Evolutionary conservation across 2,329 filamentous ascomycete species (phyloP), one percentile per base, ranked within the genome.

Genomic region (Epichloe bromicola): DNA sequence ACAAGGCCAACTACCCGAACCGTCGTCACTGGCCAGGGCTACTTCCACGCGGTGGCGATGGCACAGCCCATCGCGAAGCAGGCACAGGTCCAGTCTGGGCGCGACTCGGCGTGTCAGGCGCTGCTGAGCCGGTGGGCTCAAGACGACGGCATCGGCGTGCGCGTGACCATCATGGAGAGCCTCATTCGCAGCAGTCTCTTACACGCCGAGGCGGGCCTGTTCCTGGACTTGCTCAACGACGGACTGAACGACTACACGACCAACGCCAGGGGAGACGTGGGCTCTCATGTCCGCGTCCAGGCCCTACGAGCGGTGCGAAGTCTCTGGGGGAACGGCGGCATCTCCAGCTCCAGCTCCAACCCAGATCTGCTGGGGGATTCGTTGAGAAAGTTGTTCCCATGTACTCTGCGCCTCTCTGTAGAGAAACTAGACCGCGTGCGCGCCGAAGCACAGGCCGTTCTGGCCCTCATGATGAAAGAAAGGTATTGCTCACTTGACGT

Each of bases 361-460:
- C 58, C 59, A 39, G 56, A 45, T 7, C 63, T 63, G 58, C 54
- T 61, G 3, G 50, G 23, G 23, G 52, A 54, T 23, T 68, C 68
- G 2, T 57, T 73, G 11, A 59, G 62, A 11, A 58, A 58, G 30
- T 62, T 81, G 1, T 73, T 79, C 53, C 68, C 74, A 33, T 68
- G 71, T 30, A 68, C 75, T 2, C 70, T 87, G 34, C 79, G 89
- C 1, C 74, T 97, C 14, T 83, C 88, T 2, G 79, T 86, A 1
- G 93, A 98, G 67, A 96, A 95, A 63, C 75, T 97, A 2, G 91
- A 97, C 65, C 86, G 88, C 55, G 85, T 97, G 17, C 81, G 93
- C 23, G 71, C 79, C 0, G 76, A 80, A 55, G 85, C 83, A 1
- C 80, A 84, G 54, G 67, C 71, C 34, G 74, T 74, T 10, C 59